Evolutionary conservation across 2,329 filamentous ascomycete genomes (phyloP).

Genomic region (Pseudogymnoascus sp.): DNA sequence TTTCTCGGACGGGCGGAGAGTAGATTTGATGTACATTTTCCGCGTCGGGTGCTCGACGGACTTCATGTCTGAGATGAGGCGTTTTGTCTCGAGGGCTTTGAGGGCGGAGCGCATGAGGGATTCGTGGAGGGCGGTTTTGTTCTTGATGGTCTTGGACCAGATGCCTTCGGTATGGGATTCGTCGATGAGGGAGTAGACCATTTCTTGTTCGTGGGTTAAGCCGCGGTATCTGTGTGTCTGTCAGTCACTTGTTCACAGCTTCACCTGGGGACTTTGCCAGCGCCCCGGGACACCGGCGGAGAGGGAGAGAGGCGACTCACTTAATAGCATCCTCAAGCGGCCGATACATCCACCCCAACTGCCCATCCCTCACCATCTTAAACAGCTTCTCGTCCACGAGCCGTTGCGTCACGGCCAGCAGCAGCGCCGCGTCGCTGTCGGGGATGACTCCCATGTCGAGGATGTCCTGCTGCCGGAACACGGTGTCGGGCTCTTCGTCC

Average conservation of each 20-base stretch:
- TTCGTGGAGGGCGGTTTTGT: constrained; percentile 73
- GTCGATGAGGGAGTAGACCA: constrained; percentile 87
- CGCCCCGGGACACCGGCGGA: too few relatives aligned
- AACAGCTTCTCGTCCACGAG: constrained; percentile 55
- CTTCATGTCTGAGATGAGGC: constrained; percentile 80
- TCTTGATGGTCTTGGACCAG: constrained; percentile 81
- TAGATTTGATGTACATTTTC: constrained; percentile 92
- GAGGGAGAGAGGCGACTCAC: constrained; percentile 31
- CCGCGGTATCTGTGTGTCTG: constrained; percentile 42
- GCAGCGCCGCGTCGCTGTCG: constrained; percentile 44
- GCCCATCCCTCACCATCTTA: constrained; percentile 37
- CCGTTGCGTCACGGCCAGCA: constrained; percentile 47
- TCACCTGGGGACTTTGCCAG: too few relatives aligned
- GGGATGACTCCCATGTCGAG: constrained; percentile 49
- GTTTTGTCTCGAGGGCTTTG: constrained; percentile 74
- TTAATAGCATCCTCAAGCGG: constrained; percentile 53
- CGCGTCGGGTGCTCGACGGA: constrained; percentile 84
- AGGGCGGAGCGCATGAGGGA: constrained; percentile 71
- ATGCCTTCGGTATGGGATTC: constrained; percentile 76
- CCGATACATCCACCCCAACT: constrained; percentile 51
- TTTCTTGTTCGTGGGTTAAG: constrained; percentile 64
- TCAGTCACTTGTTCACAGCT: constrained; percentile 11
- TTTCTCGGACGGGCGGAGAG: constrained; percentile 76
- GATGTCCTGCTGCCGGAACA: constrained; percentile 53
- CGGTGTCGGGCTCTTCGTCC: constrained; percentile 18